These are phyloP conservation scores for Populus hybrid DNA, from an alignment of 441 rosid species.

Conservation along the genomic window DNA sequence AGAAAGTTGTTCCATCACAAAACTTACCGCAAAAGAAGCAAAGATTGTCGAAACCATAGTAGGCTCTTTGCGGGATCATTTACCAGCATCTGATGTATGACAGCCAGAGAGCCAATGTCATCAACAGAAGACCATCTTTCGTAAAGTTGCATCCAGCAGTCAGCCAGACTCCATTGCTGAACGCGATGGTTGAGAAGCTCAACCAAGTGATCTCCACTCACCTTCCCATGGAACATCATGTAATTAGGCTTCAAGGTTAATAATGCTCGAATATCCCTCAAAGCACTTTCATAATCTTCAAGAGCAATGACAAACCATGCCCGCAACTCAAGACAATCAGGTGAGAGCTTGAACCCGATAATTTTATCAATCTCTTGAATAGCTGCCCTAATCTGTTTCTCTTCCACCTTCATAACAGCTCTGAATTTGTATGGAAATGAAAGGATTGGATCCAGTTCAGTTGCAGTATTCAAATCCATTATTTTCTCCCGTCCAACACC, in stretches of 20 bases:
- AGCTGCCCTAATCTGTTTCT: slow-evolving; percentile 58
- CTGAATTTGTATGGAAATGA: slow-evolving; percentile 83
- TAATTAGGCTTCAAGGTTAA: slow-evolving; percentile 78
- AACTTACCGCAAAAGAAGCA: too few species aligned
- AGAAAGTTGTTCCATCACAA: too few species aligned
- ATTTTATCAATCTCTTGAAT: slow-evolving; percentile 68
- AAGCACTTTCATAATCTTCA: slow-evolving; percentile 76
- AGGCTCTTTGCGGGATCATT: too few species aligned
- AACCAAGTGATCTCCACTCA: slow-evolving; percentile 68
- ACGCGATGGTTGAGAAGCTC: slow-evolving; percentile 61
- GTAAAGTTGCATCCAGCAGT: slow-evolving; percentile 94
- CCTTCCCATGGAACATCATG: slow-evolving; percentile 67
- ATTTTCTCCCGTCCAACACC: slow-evolving; percentile 73
- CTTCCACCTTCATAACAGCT: slow-evolving; percentile 63
- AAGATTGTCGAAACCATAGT: too few species aligned
- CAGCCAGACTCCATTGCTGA: slow-evolving; percentile 84
- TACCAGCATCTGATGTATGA: too few species aligned
- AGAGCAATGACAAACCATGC: slow-evolving; percentile 85
- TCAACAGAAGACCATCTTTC: slow-evolving; percentile 94
- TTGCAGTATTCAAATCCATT: slow-evolving; percentile 67
- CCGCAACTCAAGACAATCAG: slow-evolving; percentile 85
- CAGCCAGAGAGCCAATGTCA: slow-evolving; percentile 87
- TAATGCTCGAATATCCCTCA: slow-evolving; percentile 78
- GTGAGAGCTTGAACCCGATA: slow-evolving; percentile 69
- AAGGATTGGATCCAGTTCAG: slow-evolving; percentile 83